Evolutionary conservation across 2,329 filamentous ascomycete genomes (phyloP).

Genomic region (Monilinia laxa): DNA sequence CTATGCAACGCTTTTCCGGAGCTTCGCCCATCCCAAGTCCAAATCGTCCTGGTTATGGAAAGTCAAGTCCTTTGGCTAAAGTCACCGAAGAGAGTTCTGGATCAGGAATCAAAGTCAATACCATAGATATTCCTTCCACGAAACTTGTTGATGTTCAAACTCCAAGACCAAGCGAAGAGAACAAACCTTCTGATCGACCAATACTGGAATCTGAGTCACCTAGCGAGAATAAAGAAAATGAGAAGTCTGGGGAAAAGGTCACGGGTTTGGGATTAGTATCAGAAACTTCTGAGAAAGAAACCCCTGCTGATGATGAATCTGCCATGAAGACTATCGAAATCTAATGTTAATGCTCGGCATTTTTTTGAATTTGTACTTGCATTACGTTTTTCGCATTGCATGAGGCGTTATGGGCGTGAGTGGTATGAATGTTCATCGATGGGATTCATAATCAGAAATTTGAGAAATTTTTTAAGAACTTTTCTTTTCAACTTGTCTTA

Average conservation of each 20-base stretch:
- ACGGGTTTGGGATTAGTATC: constrained; percentile 31
- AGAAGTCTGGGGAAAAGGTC: constrained; percentile 28
- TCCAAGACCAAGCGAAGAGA: constrained; percentile 39
- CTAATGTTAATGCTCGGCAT: constrained; percentile 27
- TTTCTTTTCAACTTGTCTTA: constrained; percentile 2
- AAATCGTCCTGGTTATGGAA: constrained; percentile 63
- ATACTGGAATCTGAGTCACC: constrained; percentile 34
- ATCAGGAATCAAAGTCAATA: constrained; percentile 34
- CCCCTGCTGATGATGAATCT: constrained; percentile 39
- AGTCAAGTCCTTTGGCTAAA: constrained; percentile 70
- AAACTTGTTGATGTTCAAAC: constrained; percentile 42
- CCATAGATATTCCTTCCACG: constrained; percentile 32
- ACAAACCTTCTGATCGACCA: constrained; percentile 34
- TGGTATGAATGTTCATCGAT: constrained; percentile 15
- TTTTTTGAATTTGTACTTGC: constrained; percentile 15
- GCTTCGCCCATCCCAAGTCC: constrained; percentile 64
- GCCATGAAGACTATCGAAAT: constrained; percentile 43
- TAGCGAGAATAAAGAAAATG: constrained; percentile 38
- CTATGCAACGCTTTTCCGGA: constrained; percentile 66
- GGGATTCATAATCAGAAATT: constrained; percentile 16
- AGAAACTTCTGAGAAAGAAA: constrained; percentile 34
- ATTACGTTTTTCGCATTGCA: constrained; percentile 18
- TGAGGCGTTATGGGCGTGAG: constrained; percentile 18
- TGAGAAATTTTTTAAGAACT: neutral
- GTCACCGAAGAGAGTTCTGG: constrained; percentile 65